phyloP scores from a whole-genome alignment of 2,329 filamentous ascomycete genomes.

The Fusarium sp. region DNA sequence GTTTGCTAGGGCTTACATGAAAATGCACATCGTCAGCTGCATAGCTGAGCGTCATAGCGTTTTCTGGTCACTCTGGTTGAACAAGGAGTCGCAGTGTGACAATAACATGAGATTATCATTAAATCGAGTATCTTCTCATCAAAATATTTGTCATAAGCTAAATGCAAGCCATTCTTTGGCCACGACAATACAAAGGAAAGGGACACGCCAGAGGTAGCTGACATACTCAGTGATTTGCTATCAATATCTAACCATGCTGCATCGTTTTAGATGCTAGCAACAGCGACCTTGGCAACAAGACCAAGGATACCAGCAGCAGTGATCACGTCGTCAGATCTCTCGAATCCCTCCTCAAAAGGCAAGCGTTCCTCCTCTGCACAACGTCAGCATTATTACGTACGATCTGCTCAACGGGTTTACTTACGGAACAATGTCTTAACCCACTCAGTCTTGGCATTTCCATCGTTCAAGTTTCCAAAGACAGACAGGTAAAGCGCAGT shows the following conservation, averaged over 20 bases:
- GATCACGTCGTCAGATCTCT: conserved; percentile 18
- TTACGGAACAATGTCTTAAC: conserved; percentile 36
- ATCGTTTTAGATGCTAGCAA: conserved; percentile 1
- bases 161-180: not conserved
- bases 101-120: not conserved
- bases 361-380: conserved; percentile 28
- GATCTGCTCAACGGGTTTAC: not conserved
- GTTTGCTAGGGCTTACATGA: not conserved
- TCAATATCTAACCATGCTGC: not conserved
- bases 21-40: not conserved
- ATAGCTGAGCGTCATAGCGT: not conserved
- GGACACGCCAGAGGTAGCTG: conserved; percentile 11
- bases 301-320: conserved; percentile 30
- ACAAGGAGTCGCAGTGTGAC: not conserved
- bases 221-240: not conserved
- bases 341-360: conserved; percentile 32
- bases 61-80: not conserved
- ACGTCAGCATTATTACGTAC: not conserved
- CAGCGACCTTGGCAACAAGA: conserved; percentile 24
- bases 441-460: conserved; percentile 34
- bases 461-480: conserved; percentile 24
- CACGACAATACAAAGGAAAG: not conserved
- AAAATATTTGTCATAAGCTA: not conserved
- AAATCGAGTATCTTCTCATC: not conserved
- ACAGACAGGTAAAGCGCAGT: conserved; percentile 34